These are phyloP conservation scores for Botrytis pseudocinerea DNA, from an alignment of 2,329 filamentous ascomycete species.

Conservation along the genomic window DNA sequence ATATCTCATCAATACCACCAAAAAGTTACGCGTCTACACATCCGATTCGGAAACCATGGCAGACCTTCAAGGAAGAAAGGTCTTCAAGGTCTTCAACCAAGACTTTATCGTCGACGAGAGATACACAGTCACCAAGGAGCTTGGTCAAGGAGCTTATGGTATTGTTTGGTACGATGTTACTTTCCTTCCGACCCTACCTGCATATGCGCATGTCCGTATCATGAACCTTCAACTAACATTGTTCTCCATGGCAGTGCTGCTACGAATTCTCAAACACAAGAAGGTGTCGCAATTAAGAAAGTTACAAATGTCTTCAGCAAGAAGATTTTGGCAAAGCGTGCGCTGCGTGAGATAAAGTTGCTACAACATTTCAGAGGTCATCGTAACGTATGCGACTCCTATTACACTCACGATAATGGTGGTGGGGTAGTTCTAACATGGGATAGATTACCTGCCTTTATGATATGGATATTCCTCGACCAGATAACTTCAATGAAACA, in stretches of 20 bases:
- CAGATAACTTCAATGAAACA: constrained; percentile 98
- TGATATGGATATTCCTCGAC: constrained; percentile 98
- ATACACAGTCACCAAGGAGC: constrained; percentile 97
- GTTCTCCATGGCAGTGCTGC: constrained; percentile 65
- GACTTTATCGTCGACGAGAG: constrained; percentile 98
- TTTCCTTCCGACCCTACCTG: constrained; percentile 26
- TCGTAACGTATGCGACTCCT: constrained; percentile 65
- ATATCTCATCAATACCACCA: not conserved
- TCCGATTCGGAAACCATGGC: constrained; percentile 38
- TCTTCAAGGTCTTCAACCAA: constrained; percentile 99
- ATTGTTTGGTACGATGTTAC: constrained; percentile 80
- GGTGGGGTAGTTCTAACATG: constrained; percentile 42
- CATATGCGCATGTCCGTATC: constrained; percentile 23
- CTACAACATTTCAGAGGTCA: constrained; percentile 95
- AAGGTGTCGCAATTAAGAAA: constrained; percentile 98
- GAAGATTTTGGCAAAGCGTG: constrained; percentile 98
- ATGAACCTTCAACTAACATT: constrained; percentile 36
- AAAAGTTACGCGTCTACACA: not conserved
- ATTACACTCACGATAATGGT: not conserved
- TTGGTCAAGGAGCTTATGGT: constrained; percentile 96
- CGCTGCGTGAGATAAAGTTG: constrained; percentile 96
- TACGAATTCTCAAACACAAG: constrained; percentile 83
- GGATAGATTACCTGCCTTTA: constrained; percentile 93
- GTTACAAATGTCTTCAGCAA: constrained; percentile 99
- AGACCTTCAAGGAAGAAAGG: constrained; percentile 66